Evolutionary conservation across 495 filamentous ascomycete species (phyloP).

Genomic region (Alectoria sarmentosa): DNA sequence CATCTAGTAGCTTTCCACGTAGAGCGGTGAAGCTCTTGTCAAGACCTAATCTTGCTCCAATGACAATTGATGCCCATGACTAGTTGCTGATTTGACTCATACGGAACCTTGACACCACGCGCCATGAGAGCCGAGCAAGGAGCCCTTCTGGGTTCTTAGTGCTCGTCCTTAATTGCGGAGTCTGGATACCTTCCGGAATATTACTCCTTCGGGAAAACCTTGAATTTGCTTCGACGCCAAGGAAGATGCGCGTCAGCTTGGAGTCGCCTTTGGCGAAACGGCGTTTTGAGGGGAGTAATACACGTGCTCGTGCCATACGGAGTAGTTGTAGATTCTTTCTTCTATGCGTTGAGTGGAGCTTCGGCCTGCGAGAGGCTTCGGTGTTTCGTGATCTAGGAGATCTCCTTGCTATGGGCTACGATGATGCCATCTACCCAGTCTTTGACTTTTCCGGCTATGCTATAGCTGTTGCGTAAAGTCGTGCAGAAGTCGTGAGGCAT

Average conservation of each 20-base stretch:
- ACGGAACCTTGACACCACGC: neutral
- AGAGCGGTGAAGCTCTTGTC: neutral
- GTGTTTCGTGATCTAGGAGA: conserved; percentile 8
- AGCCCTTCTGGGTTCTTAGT: too few species aligned
- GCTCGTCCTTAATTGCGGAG: too few species aligned
- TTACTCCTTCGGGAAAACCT: neutral
- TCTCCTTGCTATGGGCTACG: conserved; percentile 15
- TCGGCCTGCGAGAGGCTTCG: conserved; percentile 4
- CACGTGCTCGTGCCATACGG: neutral
- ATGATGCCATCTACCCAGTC: conserved; percentile 25
- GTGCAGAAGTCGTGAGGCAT: conserved; percentile 77
- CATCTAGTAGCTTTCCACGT: neutral
- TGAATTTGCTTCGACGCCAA: neutral
- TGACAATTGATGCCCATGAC: neutral
- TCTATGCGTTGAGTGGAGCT: neutral
- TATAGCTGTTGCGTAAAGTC: conserved; percentile 37
- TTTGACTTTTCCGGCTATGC: conserved; percentile 23
- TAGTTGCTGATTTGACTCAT: neutral
- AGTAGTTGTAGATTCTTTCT: neutral
- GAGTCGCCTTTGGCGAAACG: conserved; percentile 1
- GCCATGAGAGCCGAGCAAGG: neutral
- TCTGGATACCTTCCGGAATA: too few species aligned
- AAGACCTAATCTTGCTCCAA: neutral
- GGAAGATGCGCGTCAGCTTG: neutral
- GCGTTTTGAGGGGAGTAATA: neutral